Percentiles rank a stretch among this genome's conserved stretches.
Evolutionary conservation across 352 stramenopile species (phyloP).

Genomic region (Blastocystis sp.): DNA sequence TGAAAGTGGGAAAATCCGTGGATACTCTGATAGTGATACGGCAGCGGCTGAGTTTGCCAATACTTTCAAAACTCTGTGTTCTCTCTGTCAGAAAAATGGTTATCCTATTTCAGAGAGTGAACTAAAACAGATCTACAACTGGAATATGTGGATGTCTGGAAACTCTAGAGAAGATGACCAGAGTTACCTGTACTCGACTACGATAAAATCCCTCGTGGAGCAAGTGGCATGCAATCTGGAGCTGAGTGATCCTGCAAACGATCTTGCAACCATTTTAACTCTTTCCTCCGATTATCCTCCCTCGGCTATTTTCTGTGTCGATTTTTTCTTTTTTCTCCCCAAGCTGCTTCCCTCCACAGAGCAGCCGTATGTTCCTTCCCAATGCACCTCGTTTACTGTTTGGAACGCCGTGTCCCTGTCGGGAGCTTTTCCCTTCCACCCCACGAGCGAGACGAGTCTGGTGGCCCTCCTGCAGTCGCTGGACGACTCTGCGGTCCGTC

Average conservation of each 20-base stretch:
- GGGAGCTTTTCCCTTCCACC: background rate
- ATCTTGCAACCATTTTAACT: background rate
- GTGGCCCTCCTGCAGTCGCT: background rate
- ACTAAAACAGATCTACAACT: background rate
- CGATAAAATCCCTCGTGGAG: background rate
- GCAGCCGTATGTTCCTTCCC: background rate
- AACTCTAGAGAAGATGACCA: background rate
- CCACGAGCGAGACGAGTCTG: background rate
- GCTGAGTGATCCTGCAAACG: background rate
- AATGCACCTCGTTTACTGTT: background rate
- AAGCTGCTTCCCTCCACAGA: background rate
- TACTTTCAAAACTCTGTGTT: background rate
- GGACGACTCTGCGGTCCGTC: background rate
- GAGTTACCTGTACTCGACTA: background rate
- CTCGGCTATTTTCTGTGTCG: background rate
- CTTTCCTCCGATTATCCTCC: background rate
- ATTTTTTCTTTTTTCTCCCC: background rate
- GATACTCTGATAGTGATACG: background rate
- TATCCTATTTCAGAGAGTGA: background rate
- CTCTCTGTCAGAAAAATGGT: background rate
- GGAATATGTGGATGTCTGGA: background rate
- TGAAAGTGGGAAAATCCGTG: constrained; percentile 18
- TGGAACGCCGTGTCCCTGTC: background rate
- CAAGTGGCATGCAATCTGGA: background rate
- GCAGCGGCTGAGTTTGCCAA: background rate